Evolutionary conservation across 345 rosid species (phyloP).

Genomic region (Hypericum perforatum): DNA sequence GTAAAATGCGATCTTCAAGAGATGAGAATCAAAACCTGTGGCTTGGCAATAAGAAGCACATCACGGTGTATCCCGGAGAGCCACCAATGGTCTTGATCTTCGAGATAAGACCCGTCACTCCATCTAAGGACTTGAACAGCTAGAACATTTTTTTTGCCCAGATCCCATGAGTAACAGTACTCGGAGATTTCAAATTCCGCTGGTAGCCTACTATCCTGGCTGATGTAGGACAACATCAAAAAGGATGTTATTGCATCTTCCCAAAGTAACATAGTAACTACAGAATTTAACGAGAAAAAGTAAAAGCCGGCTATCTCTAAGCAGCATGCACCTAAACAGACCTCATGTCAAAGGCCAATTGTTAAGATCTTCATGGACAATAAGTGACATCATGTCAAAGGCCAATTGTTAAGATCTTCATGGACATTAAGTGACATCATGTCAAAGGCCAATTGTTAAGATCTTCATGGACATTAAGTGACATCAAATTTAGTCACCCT

Average conservation of each 20-base stretch:
- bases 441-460: too few relatives aligned
- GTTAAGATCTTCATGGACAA: too few relatives aligned
- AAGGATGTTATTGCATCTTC: constrained; percentile 14
- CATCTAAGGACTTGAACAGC: constrained; percentile 98
- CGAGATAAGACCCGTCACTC: constrained; percentile 99
- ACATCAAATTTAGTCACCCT: not conserved
- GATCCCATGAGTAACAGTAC: constrained; percentile 60
- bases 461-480: not conserved
- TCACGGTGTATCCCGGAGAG: constrained; percentile 94
- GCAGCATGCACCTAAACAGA: too few relatives aligned
- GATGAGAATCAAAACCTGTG: constrained; percentile 45
- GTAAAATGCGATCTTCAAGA: not conserved
- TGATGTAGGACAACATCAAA: constrained; percentile 27
- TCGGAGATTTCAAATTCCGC: constrained; percentile 98
- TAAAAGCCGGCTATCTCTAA: too few relatives aligned
- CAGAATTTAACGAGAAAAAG: too few relatives aligned
- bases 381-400: not conserved
- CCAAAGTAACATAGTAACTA: not conserved
- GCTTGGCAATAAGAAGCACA: constrained; percentile 93
- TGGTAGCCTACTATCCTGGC: constrained; percentile 97
- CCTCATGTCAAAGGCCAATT: too few relatives aligned
- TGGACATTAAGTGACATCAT: too few relatives aligned
- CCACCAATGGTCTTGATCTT: constrained; percentile 99
- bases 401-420: too few relatives aligned
- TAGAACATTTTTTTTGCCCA: constrained; percentile 68